These are phyloP conservation scores for Earliella scabrosa DNA, from an alignment of 1,284 basidiomycete species.

Conservation along the genomic window DNA sequence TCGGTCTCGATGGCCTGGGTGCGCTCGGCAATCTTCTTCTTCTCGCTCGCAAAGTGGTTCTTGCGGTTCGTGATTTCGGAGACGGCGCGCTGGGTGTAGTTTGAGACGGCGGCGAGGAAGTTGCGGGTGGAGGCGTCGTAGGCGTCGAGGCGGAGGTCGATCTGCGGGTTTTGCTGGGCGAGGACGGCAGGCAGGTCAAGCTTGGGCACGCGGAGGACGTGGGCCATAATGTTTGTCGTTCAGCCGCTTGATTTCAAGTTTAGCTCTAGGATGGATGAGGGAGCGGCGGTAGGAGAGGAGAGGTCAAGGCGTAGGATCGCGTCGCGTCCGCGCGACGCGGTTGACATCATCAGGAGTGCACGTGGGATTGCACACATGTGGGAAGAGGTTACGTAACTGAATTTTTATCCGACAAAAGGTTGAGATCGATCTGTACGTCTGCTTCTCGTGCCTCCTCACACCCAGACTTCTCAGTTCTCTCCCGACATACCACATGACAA, in stretches of 20 bases:
- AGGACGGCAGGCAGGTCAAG: conserved; percentile 66
- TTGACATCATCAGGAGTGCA: too few species aligned
- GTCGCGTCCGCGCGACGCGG: too few species aligned
- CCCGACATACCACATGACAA: conserved; percentile 6
- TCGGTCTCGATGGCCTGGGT: conserved; percentile 62
- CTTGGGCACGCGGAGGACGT: conserved; percentile 55
- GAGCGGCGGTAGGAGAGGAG: too few species aligned
- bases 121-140: conserved; percentile 69
- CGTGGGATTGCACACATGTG: too few species aligned
- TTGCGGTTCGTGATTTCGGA: conserved; percentile 65
- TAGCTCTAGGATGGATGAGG: too few species aligned
- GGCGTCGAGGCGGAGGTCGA: conserved; percentile 65
- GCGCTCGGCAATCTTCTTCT: conserved; percentile 61
- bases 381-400: background rate
- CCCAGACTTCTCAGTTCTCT: background rate
- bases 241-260: too few species aligned
- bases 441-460: background rate
- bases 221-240: too few species aligned
- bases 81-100: conserved; percentile 69
- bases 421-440: background rate
- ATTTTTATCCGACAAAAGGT: background rate
- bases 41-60: conserved; percentile 59
- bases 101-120: conserved; percentile 70
- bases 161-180: conserved; percentile 55
- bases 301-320: too few species aligned